Evolutionary conservation across 179 eudicot species (phyloP).

Genomic region (Silene coronaria): DNA sequence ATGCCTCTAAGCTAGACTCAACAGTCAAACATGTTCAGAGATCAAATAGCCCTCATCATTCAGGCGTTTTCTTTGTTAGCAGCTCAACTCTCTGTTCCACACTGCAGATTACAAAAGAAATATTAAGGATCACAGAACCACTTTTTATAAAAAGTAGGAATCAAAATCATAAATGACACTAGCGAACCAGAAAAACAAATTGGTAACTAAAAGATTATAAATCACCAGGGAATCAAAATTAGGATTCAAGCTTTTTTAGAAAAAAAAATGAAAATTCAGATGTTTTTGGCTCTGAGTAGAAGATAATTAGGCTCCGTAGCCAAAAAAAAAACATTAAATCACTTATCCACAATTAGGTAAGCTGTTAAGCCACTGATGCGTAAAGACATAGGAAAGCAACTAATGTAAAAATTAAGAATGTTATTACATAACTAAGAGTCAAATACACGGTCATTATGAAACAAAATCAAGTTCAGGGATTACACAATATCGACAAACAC

Average conservation of each 20-base stretch:
- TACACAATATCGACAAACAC: not conserved
- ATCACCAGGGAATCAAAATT: not conserved
- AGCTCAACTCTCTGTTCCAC: conserved; percentile 6
- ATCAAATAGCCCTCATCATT: conserved; percentile 12
- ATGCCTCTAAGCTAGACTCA: conserved; percentile 13
- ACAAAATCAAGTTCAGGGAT: not conserved
- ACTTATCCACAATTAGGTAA: conserved; percentile 7
- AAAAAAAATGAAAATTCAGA: not conserved
- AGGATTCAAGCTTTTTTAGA: not conserved
- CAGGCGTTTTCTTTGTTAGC: conserved; percentile 9
- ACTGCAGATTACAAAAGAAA: conserved; percentile 4
- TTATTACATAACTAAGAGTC: not conserved
- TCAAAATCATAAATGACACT: not conserved
- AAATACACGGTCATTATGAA: not conserved
- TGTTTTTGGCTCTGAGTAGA: not conserved
- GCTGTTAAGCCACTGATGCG: not conserved
- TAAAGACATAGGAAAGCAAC: conserved; percentile 3
- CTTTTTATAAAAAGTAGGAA: not conserved
- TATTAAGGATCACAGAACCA: not conserved
- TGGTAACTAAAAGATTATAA: not conserved
- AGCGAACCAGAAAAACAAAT: not conserved
- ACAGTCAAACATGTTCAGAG: conserved; percentile 11
- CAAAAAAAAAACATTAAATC: not conserved
- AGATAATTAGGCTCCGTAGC: not conserved
- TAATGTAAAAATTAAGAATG: not conserved